These are phyloP conservation scores for Tuber calosporum DNA, from an alignment of 495 filamentous ascomycete genomes.

Conservation along the genomic window DNA sequence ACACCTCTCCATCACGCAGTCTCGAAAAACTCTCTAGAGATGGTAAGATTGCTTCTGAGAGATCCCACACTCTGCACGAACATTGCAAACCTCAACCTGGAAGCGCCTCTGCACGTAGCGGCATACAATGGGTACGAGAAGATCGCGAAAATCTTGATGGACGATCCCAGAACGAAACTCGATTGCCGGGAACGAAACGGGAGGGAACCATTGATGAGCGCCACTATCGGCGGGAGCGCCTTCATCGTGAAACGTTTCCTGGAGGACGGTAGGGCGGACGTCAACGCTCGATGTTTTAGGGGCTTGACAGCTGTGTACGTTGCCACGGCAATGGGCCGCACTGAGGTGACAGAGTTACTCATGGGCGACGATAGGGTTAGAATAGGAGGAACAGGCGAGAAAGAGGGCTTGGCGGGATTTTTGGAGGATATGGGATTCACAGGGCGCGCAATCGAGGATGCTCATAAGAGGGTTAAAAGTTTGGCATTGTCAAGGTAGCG, in stretches of 20 bases:
- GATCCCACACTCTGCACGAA: background rate
- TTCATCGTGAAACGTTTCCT: background rate
- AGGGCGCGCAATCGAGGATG: background rate
- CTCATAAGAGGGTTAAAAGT: background rate
- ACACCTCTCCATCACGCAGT: background rate
- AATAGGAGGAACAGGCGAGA: background rate
- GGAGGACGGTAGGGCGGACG: background rate
- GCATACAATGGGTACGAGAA: background rate
- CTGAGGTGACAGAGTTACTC: background rate
- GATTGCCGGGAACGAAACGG: background rate
- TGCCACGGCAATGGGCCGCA: background rate
- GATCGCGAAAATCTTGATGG: background rate
- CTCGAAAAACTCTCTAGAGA: conserved; percentile 1
- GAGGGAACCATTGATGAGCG: background rate
- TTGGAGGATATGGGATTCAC: background rate
- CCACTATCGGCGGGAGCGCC: background rate
- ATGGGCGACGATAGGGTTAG: background rate
- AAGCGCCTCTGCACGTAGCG: background rate
- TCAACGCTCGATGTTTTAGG: background rate
- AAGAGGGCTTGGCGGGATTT: background rate
- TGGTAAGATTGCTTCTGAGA: background rate
- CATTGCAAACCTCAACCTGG: background rate
- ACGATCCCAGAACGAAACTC: background rate
- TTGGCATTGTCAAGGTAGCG: background rate
- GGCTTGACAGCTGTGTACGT: background rate